Base-by-base conservation (phyloP, 495 filamentous ascomycete genomes). In the Podospora australis region DNA sequence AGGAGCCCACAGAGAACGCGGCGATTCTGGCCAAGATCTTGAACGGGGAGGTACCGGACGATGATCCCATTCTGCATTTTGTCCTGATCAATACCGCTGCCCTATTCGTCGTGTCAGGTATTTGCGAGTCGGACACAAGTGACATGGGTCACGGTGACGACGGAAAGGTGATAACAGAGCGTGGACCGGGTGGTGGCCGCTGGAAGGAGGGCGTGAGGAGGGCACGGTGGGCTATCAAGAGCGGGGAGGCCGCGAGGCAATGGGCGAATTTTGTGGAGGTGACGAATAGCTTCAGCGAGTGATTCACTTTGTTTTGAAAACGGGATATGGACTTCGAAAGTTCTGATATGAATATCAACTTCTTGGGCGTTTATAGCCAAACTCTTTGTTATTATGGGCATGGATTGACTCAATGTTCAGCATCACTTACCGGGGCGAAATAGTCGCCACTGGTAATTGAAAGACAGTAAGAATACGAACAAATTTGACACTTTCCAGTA, bases 11-110 rank as follows among this genome's bases (percentile, higher is more conserved):
- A 25, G 85, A 96, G 63, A 99, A 99, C 56, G 84, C 94, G 2
- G 77, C 67, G 25, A 96, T 96, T 44, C 70, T 99, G 34, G 81
- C 81, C 65, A 73, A 73, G 46, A 80, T 99, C 10, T 63, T 99
- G 44, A 74, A 78, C 16, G 85, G 86, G 39, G 77, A 88, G 63
- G 59, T 94, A 45, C 70, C 77, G 1, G 70, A 72, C 8, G 83
- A 87, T 52, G 81, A 94, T 62, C 87, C 94, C 2, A 88, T 99
- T 54, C 62, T 94, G 64, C 82, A 92, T 58, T 97, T 97, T 57
- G 91, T 99, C 35, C 70, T 96, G 32, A 83, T 96, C 63, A 99
- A 99, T 59, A 84, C 90, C 0, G 92, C 92, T 2, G 88, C 88
- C 10, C 68, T 97, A 40, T 75, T 97, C 19, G 90, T 90, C 1